Evolutionary conservation across 73 alveolate species (phyloP), one percentile per base, ranked within the genome.

Genomic region (Effrenium voratum): DNA sequence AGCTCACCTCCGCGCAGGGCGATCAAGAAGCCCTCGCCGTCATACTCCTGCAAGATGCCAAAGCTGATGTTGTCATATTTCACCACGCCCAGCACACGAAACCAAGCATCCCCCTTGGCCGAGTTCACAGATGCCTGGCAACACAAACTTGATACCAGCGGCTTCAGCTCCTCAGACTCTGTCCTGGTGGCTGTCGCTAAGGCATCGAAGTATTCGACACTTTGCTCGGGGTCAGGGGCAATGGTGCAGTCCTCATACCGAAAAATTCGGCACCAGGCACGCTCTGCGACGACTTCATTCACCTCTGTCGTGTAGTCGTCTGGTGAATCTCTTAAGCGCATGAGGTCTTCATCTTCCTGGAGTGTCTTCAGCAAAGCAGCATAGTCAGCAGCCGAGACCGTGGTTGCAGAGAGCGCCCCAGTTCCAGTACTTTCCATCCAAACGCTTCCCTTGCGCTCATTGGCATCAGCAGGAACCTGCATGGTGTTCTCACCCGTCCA

Each of bases 221-320:
- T 63, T 63, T 63, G 76, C 76, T 63, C 76, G 32, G 76, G 76
- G 38, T 63, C 76, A 15, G 76, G 76, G 38, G 76, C 76, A 28
- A 63, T 63, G 76, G 76, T 63, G 76, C 76, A 63, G 76, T 63
- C 76, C 76, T 63, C 76, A 63, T 63, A 63, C 76, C 76, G 76
- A 34, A 63, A 63, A 34, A 63, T 28, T 19, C 76, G 76, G 76
- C 76, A 63, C 76, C 76, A 63, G 38, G 76, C 76, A 28, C 76
- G 76, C 32, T 63, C 76, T 28, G 76, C 76, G 10, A 63, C 76
- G 41, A 63, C 76, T 13, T 63, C 76, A 34, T 63, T 63, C 76
- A 63, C 76, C 76, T 63, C 76, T 13, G 76, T 63, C 76, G 41
- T 63, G 76, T 12, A 63, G 76, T 63, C 38, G 41, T 63, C 76